phyloP scores from a whole-genome alignment of 768 basidiomycete species.

The Leccinum fibrillosum region DNA sequence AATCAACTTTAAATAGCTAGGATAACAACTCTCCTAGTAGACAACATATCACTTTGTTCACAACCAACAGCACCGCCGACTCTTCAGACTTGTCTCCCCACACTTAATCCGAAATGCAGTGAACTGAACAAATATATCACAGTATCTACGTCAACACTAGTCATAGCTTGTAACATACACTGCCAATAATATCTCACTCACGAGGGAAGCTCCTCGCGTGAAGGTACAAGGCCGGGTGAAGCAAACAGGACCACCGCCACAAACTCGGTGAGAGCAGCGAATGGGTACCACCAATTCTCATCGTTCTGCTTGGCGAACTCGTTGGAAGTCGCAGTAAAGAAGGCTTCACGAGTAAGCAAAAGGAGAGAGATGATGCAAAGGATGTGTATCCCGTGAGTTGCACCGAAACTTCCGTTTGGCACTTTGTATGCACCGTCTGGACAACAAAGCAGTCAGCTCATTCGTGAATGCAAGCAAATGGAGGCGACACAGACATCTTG shows the following conservation, averaged over 20 bases:
- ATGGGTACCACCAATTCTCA: slow-evolving; percentile 33
- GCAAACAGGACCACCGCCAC: slow-evolving; percentile 30
- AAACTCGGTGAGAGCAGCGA: slow-evolving; percentile 32
- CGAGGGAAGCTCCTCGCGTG: slow-evolving; percentile 24
- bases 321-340: slow-evolving; percentile 27
- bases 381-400: slow-evolving; percentile 23
- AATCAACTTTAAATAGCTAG: too few relatives aligned
- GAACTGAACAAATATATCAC: not conserved
- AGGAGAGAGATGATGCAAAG: slow-evolving; percentile 25
- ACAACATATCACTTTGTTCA: too few relatives aligned
- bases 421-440: slow-evolving; percentile 23
- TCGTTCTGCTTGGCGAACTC: slow-evolving; percentile 20
- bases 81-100: too few relatives aligned
- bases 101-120: not conserved
- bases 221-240: slow-evolving; percentile 33
- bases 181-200: not conserved
- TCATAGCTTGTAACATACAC: not conserved
- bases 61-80: too few relatives aligned
- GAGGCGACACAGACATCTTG: slow-evolving; percentile 12
- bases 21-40: too few relatives aligned
- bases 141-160: not conserved
- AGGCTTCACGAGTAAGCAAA: slow-evolving; percentile 29
- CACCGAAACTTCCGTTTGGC: slow-evolving; percentile 13
- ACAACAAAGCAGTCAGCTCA: slow-evolving; percentile 2
- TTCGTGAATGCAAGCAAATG: not conserved